Evolutionary conservation across 2,329 filamentous ascomycete species (phyloP), one percentile per base, ranked within the genome.

Genomic region (Lecanicillium sp.): DNA sequence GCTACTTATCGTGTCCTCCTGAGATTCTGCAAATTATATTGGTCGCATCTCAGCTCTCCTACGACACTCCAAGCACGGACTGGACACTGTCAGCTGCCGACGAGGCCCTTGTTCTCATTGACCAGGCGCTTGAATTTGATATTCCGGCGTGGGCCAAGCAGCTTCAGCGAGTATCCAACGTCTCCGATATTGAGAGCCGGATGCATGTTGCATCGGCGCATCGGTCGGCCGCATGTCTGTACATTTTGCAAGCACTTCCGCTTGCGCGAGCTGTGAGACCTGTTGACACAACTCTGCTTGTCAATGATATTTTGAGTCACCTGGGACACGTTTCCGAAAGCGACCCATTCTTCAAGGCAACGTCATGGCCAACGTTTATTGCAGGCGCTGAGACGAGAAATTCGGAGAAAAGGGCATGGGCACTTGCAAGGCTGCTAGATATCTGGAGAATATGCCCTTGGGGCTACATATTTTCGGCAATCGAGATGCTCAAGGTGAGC

Each of bases 281-380:
- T 3, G 57, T 72, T 19, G 64, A 67, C 32, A 63, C 63, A 17
- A 52, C 64, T 33, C 49, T 68, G 8, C 61, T 78, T 2, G 66
- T 71, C 4, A 51, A 60, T 17, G 71, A 74, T 25, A 71, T 74
- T 28, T 56, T 77, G 2, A 48, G 56, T n/a, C 67, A 76, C 42
- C 59, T 78, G 17, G 66, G 65, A 5, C 57, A 62, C 38, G 64
- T 79, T 27, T 60, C 59, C 19, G 62, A 65, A 15, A 53, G 60
- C 3, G 71, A 74, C 47, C 64, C 66, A 6, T 63, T 76, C 30
- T 78, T 75, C 59, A 78, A 77, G 50, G 74, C 70, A 7, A 75
- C 72, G 3, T 69, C 69, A n/a, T 79, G 74, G 74, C 72, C 74
- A 2, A 62, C 72, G 1, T 77, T 78, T 45, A 65, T 79, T 20